These are phyloP conservation scores for Penicillium griseofulvum DNA, from an alignment of 2,329 filamentous ascomycete genomes.

Conservation along the genomic window DNA sequence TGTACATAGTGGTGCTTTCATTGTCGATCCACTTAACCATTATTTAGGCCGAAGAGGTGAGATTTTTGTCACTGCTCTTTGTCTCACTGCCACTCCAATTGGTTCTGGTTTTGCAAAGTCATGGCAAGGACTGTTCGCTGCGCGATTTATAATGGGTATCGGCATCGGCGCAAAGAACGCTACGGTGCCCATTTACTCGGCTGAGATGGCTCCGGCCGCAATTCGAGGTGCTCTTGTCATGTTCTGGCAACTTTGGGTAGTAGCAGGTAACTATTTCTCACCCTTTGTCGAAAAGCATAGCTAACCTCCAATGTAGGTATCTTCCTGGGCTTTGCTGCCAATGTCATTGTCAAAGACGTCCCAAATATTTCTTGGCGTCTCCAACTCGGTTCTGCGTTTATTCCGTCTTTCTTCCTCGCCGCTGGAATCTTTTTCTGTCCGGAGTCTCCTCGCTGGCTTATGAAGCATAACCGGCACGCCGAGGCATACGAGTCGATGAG, in stretches of 20 bases:
- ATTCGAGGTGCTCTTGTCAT: constrained; percentile 57
- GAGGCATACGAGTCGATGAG: constrained; percentile 19
- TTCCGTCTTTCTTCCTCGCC: constrained; percentile 59
- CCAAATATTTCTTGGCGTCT: constrained; percentile 60
- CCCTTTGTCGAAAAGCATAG: background rate
- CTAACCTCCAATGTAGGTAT: constrained; percentile 44
- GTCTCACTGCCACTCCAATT: constrained; percentile 65
- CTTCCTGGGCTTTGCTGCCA: constrained; percentile 64
- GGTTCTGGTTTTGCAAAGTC: constrained; percentile 60
- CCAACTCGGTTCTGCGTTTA: constrained; percentile 62
- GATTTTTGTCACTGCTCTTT: constrained; percentile 61
- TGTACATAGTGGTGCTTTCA: constrained; percentile 54
- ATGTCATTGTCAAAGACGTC: constrained; percentile 59
- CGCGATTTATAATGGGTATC: constrained; percentile 56
- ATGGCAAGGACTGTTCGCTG: constrained; percentile 56
- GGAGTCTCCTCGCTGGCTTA: constrained; percentile 29
- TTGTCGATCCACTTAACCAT: constrained; percentile 63
- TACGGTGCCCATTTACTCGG: constrained; percentile 54
- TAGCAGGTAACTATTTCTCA: constrained; percentile 10
- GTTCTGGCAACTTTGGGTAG: constrained; percentile 48
- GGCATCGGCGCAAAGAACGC: constrained; percentile 60
- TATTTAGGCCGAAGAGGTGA: constrained; percentile 59
- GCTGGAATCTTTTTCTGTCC: constrained; percentile 27
- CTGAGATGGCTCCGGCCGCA: constrained; percentile 54
- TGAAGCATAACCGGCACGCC: constrained; percentile 17